Percentiles rank a stretch among this genome's conserved stretches.
These are phyloP conservation scores for Batkoa obscura DNA, from an alignment of 371 early-diverging fungal genomes.

Conservation along the genomic window DNA sequence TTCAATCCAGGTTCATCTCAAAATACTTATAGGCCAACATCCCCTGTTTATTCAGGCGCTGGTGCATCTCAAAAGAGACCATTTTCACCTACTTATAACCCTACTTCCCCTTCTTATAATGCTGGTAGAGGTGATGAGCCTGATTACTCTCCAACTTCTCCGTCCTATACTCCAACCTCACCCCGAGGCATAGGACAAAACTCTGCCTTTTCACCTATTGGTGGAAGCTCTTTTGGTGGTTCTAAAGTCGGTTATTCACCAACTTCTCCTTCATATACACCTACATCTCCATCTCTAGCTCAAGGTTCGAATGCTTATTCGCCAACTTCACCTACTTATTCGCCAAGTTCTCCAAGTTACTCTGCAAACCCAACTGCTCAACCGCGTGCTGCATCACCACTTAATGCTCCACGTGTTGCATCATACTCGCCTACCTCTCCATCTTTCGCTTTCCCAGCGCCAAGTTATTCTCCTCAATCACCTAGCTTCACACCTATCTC, in stretches of 20 bases:
- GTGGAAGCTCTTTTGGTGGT: slow-evolving; percentile 36
- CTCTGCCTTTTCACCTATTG: slow-evolving; percentile 42
- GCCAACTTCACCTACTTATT: slow-evolving; percentile 51
- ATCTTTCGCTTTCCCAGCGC: slow-evolving; percentile 1
- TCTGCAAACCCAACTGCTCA: slow-evolving; percentile 36
- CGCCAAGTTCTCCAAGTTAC: slow-evolving; percentile 49
- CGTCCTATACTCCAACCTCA: slow-evolving; percentile 35
- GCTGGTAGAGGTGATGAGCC: slow-evolving; percentile 29
- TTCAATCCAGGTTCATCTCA: slow-evolving; percentile 47
- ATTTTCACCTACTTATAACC: slow-evolving; percentile 60
- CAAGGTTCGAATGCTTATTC: slow-evolving; percentile 22
- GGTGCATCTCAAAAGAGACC: slow-evolving; percentile 33
- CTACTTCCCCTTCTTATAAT: slow-evolving; percentile 40
- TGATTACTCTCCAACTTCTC: slow-evolving; percentile 30
- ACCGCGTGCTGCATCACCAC: slow-evolving; percentile 48
- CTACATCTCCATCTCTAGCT: slow-evolving; percentile 25
- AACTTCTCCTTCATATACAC: slow-evolving; percentile 22
- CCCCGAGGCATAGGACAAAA: slow-evolving; percentile 30
- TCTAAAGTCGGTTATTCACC: slow-evolving; percentile 30
- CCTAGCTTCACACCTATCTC: slow-evolving; percentile 44
- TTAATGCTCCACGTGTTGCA: slow-evolving; percentile 41
- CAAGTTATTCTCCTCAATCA: slow-evolving; percentile 10
- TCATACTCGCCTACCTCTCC: slow-evolving; percentile 53
- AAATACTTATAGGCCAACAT: slow-evolving; percentile 33
- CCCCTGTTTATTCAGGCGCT: slow-evolving; percentile 14